These are phyloP conservation scores for Marasmius oreades DNA, from an alignment of 1,284 basidiomycete species.

Conservation along the genomic window DNA sequence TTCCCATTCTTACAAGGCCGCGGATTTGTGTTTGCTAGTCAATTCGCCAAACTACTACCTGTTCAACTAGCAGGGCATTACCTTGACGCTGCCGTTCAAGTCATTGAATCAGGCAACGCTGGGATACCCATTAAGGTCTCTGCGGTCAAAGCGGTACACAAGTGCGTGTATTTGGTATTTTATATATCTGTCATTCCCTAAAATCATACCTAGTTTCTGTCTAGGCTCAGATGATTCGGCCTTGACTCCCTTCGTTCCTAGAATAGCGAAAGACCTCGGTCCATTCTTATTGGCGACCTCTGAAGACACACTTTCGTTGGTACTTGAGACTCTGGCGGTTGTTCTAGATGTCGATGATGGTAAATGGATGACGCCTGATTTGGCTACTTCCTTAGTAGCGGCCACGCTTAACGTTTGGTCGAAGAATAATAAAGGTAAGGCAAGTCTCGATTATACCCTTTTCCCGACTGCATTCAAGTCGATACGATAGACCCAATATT, in stretches of 20 bases:
- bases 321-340: constrained; percentile 82
- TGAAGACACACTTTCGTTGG: constrained; percentile 88
- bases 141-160: constrained; percentile 87
- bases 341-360: constrained; percentile 75
- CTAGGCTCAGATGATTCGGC: constrained; percentile 56
- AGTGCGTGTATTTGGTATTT: constrained; percentile 47
- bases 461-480: neutral
- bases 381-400: constrained; percentile 60
- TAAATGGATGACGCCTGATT: constrained; percentile 62
- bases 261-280: constrained; percentile 80
- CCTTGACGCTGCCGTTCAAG: constrained; percentile 80
- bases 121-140: constrained; percentile 89
- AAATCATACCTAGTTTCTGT: constrained; percentile 53
- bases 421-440: constrained; percentile 75
- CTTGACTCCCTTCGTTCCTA: constrained; percentile 62
- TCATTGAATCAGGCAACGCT: constrained; percentile 71
- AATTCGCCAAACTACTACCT: constrained; percentile 78
- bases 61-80: constrained; percentile 76
- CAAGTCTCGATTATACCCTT: neutral
- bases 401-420: constrained; percentile 78
- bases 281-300: constrained; percentile 80
- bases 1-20: constrained; percentile 91
- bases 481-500: constrained; percentile 76
- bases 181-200: neutral
- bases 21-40: constrained; percentile 92